Percentiles rank a stretch among this genome's conserved stretches.
These are phyloP conservation scores for Tetrapyrgos nigripes DNA, from an alignment of 1,284 basidiomycete species.

Conservation along the genomic window DNA sequence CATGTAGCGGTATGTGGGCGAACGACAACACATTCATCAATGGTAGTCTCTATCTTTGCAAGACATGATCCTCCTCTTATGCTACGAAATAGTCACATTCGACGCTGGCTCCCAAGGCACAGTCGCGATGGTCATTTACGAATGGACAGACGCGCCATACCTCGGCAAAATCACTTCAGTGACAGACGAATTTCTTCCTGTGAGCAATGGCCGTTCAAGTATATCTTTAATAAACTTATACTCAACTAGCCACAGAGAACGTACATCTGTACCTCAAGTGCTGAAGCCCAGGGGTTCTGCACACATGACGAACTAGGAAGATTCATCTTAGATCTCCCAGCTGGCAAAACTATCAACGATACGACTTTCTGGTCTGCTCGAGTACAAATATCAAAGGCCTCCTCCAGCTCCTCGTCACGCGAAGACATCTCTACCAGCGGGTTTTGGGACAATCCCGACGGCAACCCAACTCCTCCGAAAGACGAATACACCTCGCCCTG, in stretches of 20 bases:
- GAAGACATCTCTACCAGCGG: slow-evolving; percentile 31
- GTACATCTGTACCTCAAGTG: slow-evolving; percentile 88
- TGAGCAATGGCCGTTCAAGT: slow-evolving; percentile 45
- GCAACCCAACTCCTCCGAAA: slow-evolving; percentile 59
- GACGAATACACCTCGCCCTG: slow-evolving; percentile 55
- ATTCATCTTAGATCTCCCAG: slow-evolving; percentile 83
- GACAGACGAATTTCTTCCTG: slow-evolving; percentile 67
- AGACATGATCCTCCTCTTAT: slow-evolving; percentile 11
- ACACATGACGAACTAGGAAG: slow-evolving; percentile 72
- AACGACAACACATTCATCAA: slow-evolving; percentile 84
- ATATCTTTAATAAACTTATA: slow-evolving; percentile 1
- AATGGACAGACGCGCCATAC: slow-evolving; percentile 88
- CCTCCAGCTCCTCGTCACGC: not conserved
- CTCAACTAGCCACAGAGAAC: slow-evolving; percentile 70
- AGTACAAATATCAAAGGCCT: slow-evolving; percentile 56
- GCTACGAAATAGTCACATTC: slow-evolving; percentile 73
- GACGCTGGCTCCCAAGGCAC: slow-evolving; percentile 85
- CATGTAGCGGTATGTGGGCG: slow-evolving; percentile 96
- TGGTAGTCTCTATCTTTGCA: slow-evolving; percentile 50
- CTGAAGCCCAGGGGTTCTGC: slow-evolving; percentile 77
- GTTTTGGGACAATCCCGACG: slow-evolving; percentile 66
- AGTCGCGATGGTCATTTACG: slow-evolving; percentile 93
- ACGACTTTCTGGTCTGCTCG: slow-evolving; percentile 84
- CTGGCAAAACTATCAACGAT: slow-evolving; percentile 62
- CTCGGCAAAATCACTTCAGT: slow-evolving; percentile 77